Conservation (phyloP, 805 yeast genomes). For the Saccharomycopsis fodiens region DNA sequence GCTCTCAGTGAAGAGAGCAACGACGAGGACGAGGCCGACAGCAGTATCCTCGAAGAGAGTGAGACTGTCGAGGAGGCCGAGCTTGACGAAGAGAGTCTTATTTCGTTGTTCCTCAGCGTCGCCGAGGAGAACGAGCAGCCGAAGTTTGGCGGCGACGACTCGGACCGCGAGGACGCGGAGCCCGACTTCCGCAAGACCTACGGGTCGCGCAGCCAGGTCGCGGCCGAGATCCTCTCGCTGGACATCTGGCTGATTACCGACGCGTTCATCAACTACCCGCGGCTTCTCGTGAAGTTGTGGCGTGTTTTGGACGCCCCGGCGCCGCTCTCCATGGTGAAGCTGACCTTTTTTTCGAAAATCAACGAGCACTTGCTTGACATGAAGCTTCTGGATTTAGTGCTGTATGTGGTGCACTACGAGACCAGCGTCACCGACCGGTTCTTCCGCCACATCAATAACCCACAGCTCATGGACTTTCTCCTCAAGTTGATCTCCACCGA, state of each 20-base stretch:
- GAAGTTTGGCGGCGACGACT: slow-evolving; percentile 6
- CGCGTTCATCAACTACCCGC: slow-evolving; percentile 70
- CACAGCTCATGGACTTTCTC: slow-evolving; percentile 89
- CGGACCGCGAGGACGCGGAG: slow-evolving; percentile 20
- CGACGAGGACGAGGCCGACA: not conserved
- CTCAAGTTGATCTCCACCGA: slow-evolving; percentile 88
- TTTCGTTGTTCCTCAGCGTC: slow-evolving; percentile 5
- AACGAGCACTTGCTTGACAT: slow-evolving; percentile 85
- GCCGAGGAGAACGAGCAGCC: not conserved
- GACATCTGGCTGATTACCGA: slow-evolving; percentile 94
- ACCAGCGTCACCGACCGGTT: slow-evolving; percentile 65
- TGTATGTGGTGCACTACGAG: slow-evolving; percentile 60
- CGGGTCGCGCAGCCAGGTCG: slow-evolving; percentile 49
- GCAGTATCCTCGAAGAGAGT: not conserved
- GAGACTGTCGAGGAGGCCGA: not conserved
- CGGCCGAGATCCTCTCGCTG: slow-evolving; percentile 83
- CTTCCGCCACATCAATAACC: slow-evolving; percentile 80
- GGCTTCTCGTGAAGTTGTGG: slow-evolving; percentile 70
- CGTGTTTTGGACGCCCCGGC: slow-evolving; percentile 58
- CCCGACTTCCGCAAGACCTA: slow-evolving; percentile 28
- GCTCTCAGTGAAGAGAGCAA: slow-evolving; percentile 14
- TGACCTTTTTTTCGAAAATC: slow-evolving; percentile 86
- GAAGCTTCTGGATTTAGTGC: slow-evolving; percentile 66
- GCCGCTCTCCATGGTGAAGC: slow-evolving; percentile 65
- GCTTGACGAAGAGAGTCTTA: not conserved